Conservation (phyloP, 106 monocot species). For the Allium fistulosum region DNA sequence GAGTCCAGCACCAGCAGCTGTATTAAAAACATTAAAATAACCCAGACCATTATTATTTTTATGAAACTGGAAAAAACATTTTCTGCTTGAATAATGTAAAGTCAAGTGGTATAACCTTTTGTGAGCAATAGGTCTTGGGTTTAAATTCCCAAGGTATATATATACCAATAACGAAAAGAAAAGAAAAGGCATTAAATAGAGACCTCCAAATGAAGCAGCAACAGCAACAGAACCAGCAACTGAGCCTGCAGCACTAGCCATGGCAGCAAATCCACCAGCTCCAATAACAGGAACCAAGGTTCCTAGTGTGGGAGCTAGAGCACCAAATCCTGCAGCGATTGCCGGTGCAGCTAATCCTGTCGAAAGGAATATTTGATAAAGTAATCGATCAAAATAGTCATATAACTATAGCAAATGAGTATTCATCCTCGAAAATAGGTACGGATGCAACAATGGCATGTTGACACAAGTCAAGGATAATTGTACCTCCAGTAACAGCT, state of each 20-base stretch:
- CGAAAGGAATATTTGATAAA: not conserved
- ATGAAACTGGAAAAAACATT: no score
- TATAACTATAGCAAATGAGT: no score
- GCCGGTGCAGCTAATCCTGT: slow-evolving; percentile 98
- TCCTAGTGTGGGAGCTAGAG: slow-evolving; percentile 87
- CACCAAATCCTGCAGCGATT: slow-evolving; percentile 96
- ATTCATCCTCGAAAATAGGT: not conserved
- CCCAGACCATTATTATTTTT: no score
- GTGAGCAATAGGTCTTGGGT: no score
- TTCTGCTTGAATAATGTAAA: no score
- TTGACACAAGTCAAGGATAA: not conserved
- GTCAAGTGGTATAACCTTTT: no score
- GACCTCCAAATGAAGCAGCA: slow-evolving; percentile 99
- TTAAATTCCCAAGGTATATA: not conserved
- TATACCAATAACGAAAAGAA: no score
- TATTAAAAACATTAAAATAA: slow-evolving; percentile 7
- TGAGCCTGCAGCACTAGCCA: slow-evolving; percentile 88
- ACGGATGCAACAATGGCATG: no score
- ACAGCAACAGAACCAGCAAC: slow-evolving; percentile 96
- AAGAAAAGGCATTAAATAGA: no score
- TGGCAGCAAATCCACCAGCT: slow-evolving; percentile 96
- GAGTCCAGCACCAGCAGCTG: slow-evolving; percentile 99
- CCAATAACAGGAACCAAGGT: slow-evolving; percentile 84
- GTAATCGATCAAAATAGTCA: no score
- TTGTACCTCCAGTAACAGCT: slow-evolving; percentile 82